Evolutionary conservation across 805 yeast genomes (phyloP).

Genomic region (Nakazawaea holstii): DNA sequence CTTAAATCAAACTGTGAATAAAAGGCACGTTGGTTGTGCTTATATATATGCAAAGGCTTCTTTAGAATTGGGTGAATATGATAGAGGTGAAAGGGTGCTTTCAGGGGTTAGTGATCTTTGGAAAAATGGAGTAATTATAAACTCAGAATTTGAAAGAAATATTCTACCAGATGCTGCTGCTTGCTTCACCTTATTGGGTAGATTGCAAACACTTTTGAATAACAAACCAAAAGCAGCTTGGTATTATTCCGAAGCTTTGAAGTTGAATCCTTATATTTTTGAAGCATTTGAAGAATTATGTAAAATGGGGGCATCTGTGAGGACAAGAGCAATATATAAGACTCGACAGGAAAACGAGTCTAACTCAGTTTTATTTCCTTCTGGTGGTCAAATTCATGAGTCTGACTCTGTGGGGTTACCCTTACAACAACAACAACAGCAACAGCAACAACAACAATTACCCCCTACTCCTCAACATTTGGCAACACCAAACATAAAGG

Average conservation of each 20-base stretch:
- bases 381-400: constrained; percentile 12
- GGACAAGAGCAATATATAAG: constrained; percentile 50
- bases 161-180: constrained; percentile 65
- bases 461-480: constrained; percentile 10
- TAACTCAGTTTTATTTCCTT: constrained; percentile 1
- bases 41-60: constrained; percentile 71
- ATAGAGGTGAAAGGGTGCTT: constrained; percentile 54
- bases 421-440: not conserved
- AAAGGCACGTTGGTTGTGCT: constrained; percentile 57
- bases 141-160: constrained; percentile 32
- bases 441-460: constrained; percentile 6
- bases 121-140: constrained; percentile 20
- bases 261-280: constrained; percentile 75
- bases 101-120: constrained; percentile 29
- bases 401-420: constrained; percentile 13
- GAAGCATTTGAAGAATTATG: constrained; percentile 80
- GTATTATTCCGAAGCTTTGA: constrained; percentile 63
- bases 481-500: constrained; percentile 21
- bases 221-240: constrained; percentile 61
- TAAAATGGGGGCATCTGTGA: constrained; percentile 63
- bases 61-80: constrained; percentile 47
- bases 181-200: constrained; percentile 63
- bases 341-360: constrained; percentile 9
- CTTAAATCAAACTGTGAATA: constrained; percentile 37
- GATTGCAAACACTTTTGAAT: constrained; percentile 52